phyloP scores from a whole-genome alignment of 163 green algal genomes.

The Scenedesmus sp. region DNA sequence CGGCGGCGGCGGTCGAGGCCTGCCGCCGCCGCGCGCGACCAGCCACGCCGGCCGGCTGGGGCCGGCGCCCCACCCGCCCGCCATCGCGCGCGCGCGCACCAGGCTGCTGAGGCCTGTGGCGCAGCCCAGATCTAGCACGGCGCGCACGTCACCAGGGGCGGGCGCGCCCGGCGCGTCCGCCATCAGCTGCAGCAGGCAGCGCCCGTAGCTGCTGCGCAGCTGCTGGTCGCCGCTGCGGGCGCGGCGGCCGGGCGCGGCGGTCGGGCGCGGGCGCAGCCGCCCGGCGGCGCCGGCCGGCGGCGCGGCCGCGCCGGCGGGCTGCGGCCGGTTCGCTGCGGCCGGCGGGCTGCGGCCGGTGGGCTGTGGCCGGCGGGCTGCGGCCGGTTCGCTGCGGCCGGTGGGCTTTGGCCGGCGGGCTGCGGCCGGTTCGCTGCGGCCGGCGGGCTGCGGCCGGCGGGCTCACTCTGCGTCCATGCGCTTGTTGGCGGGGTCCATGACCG shows the following conservation, averaged over 20 bases:
- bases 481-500: constrained; percentile 70
- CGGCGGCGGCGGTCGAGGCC: too few relatives aligned
- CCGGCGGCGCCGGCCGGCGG: too few relatives aligned
- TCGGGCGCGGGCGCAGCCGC: too few relatives aligned
- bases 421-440: neutral
- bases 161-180: constrained; percentile 28
- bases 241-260: too few relatives aligned
- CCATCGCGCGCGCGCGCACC: too few relatives aligned
- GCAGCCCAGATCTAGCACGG: constrained; percentile 73
- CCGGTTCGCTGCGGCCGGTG: neutral
- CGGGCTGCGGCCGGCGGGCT: neutral
- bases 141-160: neutral
- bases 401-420: too few relatives aligned
- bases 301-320: too few relatives aligned
- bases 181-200: constrained; percentile 63
- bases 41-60: constrained; percentile 66
- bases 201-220: constrained; percentile 67
- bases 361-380: neutral
- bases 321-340: neutral
- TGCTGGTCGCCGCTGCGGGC: constrained; percentile 59
- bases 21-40: too few relatives aligned
- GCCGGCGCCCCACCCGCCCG: too few relatives aligned
- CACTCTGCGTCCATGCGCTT: constrained; percentile 68
- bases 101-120: constrained; percentile 57
- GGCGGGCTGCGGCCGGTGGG: neutral